These are phyloP conservation scores for Polychaeton citri DNA, from an alignment of 2,329 filamentous ascomycete genomes.

Conservation along the genomic window DNA sequence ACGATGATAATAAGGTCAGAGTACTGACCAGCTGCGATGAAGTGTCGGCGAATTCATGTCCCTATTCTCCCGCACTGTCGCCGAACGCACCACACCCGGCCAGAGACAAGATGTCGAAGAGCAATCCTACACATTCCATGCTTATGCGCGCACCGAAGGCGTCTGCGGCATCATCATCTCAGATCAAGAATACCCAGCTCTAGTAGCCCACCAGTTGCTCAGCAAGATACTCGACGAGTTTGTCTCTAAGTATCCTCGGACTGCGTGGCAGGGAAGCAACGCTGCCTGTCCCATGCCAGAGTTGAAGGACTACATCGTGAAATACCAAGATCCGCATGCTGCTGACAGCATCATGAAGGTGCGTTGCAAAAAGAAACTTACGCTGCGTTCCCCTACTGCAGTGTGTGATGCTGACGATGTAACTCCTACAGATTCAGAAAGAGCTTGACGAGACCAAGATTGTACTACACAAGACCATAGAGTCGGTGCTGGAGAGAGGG, in stretches of 20 bases:
- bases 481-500: conserved; percentile 73
- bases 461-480: conserved; percentile 91
- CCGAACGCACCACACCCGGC: conserved; percentile 68
- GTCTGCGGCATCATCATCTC: conserved; percentile 34
- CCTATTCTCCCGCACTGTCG: conserved; percentile 75
- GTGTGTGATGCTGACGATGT: conserved; percentile 41
- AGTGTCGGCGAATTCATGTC: conserved; percentile 61
- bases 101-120: conserved; percentile 78
- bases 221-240: conserved; percentile 84
- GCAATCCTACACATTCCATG: conserved; percentile 54
- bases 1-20: not conserved
- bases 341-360: conserved; percentile 63
- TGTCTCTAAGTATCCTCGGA: conserved; percentile 58
- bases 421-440: conserved; percentile 57
- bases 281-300: conserved; percentile 50
- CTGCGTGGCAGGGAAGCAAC: conserved; percentile 46
- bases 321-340: conserved; percentile 77
- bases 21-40: conserved; percentile 2
- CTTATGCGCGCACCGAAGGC: conserved; percentile 32
- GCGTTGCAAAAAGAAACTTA: too few relatives aligned
- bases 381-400: too few relatives aligned
- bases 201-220: conserved; percentile 76
- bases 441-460: conserved; percentile 97
- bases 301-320: conserved; percentile 62
- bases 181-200: conserved; percentile 42